Evolutionary conservation across 2,329 filamentous ascomycete genomes (phyloP).

Genomic region (Arthrocladium fulminans): DNA sequence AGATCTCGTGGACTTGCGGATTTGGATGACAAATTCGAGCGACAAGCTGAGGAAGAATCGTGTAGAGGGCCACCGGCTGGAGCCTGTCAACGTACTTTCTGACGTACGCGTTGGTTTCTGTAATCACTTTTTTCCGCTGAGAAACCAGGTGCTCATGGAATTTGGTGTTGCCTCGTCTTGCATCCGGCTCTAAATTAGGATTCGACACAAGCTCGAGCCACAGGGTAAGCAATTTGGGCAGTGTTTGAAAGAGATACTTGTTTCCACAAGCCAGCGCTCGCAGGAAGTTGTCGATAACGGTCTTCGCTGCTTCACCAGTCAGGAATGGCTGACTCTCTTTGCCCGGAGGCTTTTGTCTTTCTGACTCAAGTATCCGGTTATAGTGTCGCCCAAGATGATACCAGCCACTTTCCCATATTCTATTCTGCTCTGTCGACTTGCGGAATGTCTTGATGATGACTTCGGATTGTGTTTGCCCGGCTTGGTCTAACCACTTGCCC

Average conservation of each 20-base stretch:
- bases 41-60: slow-evolving; percentile 79
- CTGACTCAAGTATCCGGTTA: slow-evolving; percentile 87
- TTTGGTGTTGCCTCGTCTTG: slow-evolving; percentile 40
- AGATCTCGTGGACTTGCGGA: slow-evolving; percentile 61
- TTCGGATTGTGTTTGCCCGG: slow-evolving; percentile 83
- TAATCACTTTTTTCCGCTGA: slow-evolving; percentile 56
- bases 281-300: slow-evolving; percentile 90
- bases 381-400: slow-evolving; percentile 97
- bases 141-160: slow-evolving; percentile 40
- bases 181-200: slow-evolving; percentile 52
- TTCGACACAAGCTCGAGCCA: slow-evolving; percentile 88
- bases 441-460: slow-evolving; percentile 75
- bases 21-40: slow-evolving; percentile 91
- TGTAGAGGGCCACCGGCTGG: slow-evolving; percentile 42
- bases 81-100: slow-evolving; percentile 62
- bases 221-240: slow-evolving; percentile 82
- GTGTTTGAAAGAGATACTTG: slow-evolving; percentile 91
- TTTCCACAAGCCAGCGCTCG: slow-evolving; percentile 79
- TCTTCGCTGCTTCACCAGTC: slow-evolving; percentile 72
- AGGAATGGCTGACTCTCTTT: slow-evolving; percentile 71
- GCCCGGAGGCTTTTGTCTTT: slow-evolving; percentile 64
- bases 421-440: slow-evolving; percentile 49
- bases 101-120: slow-evolving; percentile 62
- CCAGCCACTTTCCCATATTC: slow-evolving; percentile 84
- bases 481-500: slow-evolving; percentile 91